phyloP scores from a whole-genome alignment of 352 stramenopile species.

The Pythium coloratum region DNA sequence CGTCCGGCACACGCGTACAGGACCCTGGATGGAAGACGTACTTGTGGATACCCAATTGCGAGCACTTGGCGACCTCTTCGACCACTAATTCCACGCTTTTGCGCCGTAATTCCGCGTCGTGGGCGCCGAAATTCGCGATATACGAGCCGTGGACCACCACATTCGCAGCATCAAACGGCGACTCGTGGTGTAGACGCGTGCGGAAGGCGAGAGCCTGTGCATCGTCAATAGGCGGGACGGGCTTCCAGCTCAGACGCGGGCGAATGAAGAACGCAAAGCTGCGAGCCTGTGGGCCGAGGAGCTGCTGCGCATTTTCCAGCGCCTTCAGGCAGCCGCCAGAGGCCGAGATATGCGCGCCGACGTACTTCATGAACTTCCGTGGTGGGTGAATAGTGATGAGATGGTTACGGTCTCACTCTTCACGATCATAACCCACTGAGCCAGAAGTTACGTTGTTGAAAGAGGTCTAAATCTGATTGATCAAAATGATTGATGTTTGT shows the following conservation, averaged over 20 bases:
- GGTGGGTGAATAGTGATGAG: background rate
- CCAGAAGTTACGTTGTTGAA: background rate
- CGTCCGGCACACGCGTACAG: conserved; percentile 27
- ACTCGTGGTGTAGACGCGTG: conserved; percentile 9
- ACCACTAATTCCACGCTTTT: conserved; percentile 44
- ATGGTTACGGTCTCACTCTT: conserved; percentile 8
- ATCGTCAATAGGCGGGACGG: conserved; percentile 24
- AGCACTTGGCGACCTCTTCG: conserved; percentile 43
- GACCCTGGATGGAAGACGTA: conserved; percentile 52
- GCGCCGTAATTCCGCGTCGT: conserved; percentile 30
- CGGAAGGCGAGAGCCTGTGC: conserved; percentile 25
- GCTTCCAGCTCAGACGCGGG: conserved; percentile 39
- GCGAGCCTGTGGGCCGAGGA: conserved; percentile 28
- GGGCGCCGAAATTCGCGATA: conserved; percentile 43
- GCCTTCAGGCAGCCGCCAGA: conserved; percentile 35
- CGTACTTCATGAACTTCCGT: conserved; percentile 19
- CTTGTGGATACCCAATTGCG: conserved; percentile 35
- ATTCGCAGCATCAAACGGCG: conserved; percentile 24
- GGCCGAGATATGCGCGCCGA: conserved; percentile 48
- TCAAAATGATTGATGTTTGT: too few relatives aligned
- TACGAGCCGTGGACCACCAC: conserved; percentile 49
- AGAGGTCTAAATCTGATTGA: background rate
- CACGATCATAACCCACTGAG: background rate
- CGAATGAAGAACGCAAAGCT: conserved; percentile 45
- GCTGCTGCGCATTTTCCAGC: conserved; percentile 30